These are phyloP conservation scores for Euphrasia arctica DNA, from an alignment of 305 asterid species.

Conservation along the genomic window DNA sequence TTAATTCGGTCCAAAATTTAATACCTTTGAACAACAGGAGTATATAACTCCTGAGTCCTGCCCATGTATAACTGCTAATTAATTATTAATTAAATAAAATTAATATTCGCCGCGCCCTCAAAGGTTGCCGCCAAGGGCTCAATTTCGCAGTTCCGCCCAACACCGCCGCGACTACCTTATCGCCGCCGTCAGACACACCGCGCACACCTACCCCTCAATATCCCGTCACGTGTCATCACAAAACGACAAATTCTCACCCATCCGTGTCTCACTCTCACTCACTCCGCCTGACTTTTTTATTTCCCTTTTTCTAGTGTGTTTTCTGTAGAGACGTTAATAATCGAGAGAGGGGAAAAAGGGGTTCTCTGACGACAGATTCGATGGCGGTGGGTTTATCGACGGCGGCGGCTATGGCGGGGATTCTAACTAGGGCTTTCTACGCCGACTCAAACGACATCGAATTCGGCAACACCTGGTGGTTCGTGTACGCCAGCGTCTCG, in stretches of 20 bases:
- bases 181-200: neutral
- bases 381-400: constrained; percentile 36
- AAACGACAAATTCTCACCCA: constrained; percentile 17
- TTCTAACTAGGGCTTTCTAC: constrained; percentile 41
- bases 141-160: neutral
- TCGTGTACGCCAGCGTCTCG: constrained; percentile 81
- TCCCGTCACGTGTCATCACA: constrained; percentile 28
- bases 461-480: constrained; percentile 91
- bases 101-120: too few species aligned
- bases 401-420: constrained; percentile 35
- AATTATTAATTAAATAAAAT: too few species aligned
- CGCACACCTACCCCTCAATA: neutral
- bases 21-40: too few species aligned
- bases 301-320: neutral
- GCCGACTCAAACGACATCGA: constrained; percentile 69
- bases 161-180: neutral
- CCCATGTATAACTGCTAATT: too few species aligned
- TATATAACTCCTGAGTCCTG: too few species aligned
- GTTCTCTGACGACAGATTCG: neutral
- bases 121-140: too few species aligned
- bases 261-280: constrained; percentile 16
- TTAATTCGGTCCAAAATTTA: too few species aligned
- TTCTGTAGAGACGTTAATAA: constrained; percentile 13
- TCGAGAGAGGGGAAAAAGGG: neutral
- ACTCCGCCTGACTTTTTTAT: neutral